Evolutionary conservation across 441 rosid genomes (phyloP).

Genomic region (Erysimum pusillum): DNA sequence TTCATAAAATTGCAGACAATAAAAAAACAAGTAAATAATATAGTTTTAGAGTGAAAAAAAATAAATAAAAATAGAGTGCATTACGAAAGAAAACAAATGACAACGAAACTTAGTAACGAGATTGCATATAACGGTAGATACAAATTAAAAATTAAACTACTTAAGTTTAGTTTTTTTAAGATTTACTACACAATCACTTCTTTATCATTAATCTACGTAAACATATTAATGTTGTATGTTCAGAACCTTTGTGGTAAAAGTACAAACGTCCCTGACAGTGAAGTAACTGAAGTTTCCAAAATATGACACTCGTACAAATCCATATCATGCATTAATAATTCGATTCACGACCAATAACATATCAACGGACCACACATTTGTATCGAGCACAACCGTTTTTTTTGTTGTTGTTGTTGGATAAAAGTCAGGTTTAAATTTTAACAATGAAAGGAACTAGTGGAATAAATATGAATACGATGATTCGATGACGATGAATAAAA

Average conservation of each 20-base stretch:
- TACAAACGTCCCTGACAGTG: conserved; percentile 6
- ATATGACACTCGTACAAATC: not conserved
- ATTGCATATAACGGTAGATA: not conserved
- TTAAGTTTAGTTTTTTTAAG: not conserved
- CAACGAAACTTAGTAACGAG: not conserved
- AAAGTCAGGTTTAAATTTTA: not conserved
- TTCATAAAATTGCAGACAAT: not conserved
- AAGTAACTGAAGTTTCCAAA: conserved; percentile 19
- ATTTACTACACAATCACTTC: not conserved
- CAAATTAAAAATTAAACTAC: not conserved
- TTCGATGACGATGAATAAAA: too few species aligned
- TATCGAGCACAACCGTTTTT: not conserved
- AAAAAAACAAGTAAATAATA: too few species aligned
- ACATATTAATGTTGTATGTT: not conserved
- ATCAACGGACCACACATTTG: not conserved
- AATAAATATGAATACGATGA: too few species aligned
- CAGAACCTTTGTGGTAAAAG: not conserved
- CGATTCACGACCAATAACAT: not conserved
- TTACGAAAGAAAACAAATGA: too few species aligned
- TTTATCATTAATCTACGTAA: not conserved
- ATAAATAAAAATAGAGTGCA: too few species aligned
- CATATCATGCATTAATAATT: conserved; percentile 5
- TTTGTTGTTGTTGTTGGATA: not conserved
- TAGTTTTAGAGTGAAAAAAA: too few species aligned
- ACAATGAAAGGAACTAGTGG: not conserved